Base-by-base conservation (phyloP, 768 basidiomycete genomes). In the Clavulina sp. region DNA sequence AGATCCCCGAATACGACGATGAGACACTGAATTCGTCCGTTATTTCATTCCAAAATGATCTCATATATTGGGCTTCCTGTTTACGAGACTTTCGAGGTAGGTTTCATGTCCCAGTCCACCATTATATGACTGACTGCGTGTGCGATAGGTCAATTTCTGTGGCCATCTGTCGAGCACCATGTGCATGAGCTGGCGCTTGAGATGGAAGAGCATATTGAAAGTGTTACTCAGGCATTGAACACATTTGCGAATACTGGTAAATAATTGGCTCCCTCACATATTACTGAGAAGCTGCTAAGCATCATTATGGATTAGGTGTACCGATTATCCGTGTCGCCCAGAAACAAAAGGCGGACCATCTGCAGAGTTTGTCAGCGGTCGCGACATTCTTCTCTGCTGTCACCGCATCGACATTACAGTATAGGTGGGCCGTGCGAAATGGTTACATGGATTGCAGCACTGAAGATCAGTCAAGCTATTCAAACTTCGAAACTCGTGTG, bases 181-280 rank as follows among this genome's bases (percentile, higher is more conserved):
- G 71, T 85, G 31, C 46, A 59, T 26, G 80, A 83, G 58, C 68
- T 83, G 5, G 70, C 75, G n/a, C 63, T 66, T 19, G 81, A 84
- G 60, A 78, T 82, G 73, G 79, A 78, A 2, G 76, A 80, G 50
- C 82, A 85, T 57, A 66, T 82, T 16, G 78, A 83, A 52, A 74
- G 68, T 55, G 77, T 85, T 52, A 78, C 77, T 3, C 67, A 74
- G 1, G 77, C 79, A 1, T 64, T 85, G n/a, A 72, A 72, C 2
- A 75, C 80, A 65, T 84, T 84, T 66, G 76, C 82, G 47, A 79
- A 83, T 72, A 73, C 84, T 54, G 82, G 81, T 78, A 1, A 38
- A 21, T 38, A 21, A 21, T 38, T 38, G n/a, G n/a, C 36, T 13
- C 21, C 36, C 36, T 13, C 21, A 38, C 36, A 38, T 13, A 13